phyloP scores from a whole-genome alignment of 2,329 filamentous ascomycete species.

The Clonostachys byssicola region DNA sequence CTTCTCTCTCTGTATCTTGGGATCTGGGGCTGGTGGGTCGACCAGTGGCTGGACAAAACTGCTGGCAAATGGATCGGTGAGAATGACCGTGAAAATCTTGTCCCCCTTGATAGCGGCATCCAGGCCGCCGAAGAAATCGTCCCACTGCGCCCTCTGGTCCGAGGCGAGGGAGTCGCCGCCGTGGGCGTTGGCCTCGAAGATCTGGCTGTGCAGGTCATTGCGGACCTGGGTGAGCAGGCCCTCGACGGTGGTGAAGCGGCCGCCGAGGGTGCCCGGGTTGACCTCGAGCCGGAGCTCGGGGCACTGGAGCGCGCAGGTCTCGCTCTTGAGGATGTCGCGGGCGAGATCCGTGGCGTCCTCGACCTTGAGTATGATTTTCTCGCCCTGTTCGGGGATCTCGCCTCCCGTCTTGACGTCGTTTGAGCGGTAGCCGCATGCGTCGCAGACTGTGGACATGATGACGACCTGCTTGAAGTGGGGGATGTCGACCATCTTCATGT shows the following conservation, averaged over 20 bases:
- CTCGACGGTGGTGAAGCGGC: constrained; percentile 95
- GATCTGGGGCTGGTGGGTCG: constrained; percentile 65
- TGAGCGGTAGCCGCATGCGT: constrained; percentile 86
- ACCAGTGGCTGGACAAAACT: constrained; percentile 93
- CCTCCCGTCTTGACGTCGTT: constrained; percentile 98
- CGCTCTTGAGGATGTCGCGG: constrained; percentile 93
- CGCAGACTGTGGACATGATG: constrained; percentile 90
- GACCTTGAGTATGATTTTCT: constrained; percentile 75
- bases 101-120: constrained; percentile 76
- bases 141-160: constrained; percentile 69
- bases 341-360: constrained; percentile 69
- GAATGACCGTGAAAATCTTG: constrained; percentile 74
- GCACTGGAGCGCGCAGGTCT: constrained; percentile 83
- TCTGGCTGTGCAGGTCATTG: constrained; percentile 81
- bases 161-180: constrained; percentile 76
- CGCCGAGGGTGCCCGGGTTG: constrained; percentile 90
- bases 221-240: constrained; percentile 89
- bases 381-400: constrained; percentile 80
- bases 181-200: constrained; percentile 70
- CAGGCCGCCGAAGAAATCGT: constrained; percentile 73
- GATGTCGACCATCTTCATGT: constrained; percentile 99
- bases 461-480: constrained; percentile 97
- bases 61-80: constrained; percentile 85
- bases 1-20: constrained; percentile 74
- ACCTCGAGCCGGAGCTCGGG: constrained; percentile 84